Evolutionary conservation across 495 filamentous ascomycete species (phyloP).

Genomic region (Mytilinidion resinicola): DNA sequence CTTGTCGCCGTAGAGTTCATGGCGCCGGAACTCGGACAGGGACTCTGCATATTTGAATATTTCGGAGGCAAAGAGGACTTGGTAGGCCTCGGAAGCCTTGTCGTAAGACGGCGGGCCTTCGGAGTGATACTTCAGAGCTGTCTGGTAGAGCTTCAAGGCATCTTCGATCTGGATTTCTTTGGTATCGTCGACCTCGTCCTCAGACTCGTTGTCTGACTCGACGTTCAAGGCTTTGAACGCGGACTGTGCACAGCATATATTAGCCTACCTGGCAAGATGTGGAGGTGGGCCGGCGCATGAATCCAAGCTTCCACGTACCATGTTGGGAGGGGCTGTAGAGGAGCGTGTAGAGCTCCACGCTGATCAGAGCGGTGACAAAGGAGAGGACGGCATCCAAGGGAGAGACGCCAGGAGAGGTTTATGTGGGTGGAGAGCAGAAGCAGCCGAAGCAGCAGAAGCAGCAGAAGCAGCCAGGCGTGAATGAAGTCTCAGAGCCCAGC

Average conservation of each 20-base stretch:
- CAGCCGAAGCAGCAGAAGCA: too few species aligned
- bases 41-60: conserved; percentile 89
- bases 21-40: conserved; percentile 65
- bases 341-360: neutral
- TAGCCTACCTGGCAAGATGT: neutral
- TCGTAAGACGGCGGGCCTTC: conserved; percentile 70
- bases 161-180: conserved; percentile 97
- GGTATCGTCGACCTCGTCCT: conserved; percentile 90
- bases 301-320: conserved; percentile 17
- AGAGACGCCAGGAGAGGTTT: neutral
- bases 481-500: too few species aligned
- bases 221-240: conserved; percentile 82
- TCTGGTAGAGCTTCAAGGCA: conserved; percentile 90
- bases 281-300: conserved; percentile 1
- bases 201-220: conserved; percentile 80
- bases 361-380: neutral
- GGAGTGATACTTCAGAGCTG: conserved; percentile 83
- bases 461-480: too few species aligned
- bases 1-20: conserved; percentile 55
- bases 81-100: conserved; percentile 77
- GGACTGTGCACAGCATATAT: conserved; percentile 33
- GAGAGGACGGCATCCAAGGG: neutral
- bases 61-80: conserved; percentile 78
- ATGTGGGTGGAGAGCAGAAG: too few species aligned
- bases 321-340: neutral